These are phyloP conservation scores for Leishmania gerbilli DNA, from an alignment of 208 protist genomes.

Conservation along the genomic window DNA sequence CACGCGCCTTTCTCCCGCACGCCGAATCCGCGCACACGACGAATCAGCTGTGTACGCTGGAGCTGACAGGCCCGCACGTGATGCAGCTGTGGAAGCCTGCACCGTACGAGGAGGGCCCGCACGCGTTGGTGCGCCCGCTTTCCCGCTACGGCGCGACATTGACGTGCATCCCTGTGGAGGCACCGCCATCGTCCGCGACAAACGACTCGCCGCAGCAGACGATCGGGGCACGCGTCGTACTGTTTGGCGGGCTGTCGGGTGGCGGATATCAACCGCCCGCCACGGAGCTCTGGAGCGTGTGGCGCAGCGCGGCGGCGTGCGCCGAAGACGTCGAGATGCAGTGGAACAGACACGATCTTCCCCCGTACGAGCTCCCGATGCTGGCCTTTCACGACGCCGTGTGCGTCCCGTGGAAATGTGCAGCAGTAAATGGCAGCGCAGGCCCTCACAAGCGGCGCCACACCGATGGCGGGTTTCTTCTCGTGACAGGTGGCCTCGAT, in stretches of 20 bases:
- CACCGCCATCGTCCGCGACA: background rate
- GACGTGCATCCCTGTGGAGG: slow-evolving; percentile 19
- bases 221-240: slow-evolving; percentile 23
- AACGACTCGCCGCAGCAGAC: slow-evolving; percentile 1
- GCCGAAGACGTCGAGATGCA: slow-evolving; percentile 9
- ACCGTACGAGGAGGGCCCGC: slow-evolving; percentile 51
- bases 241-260: slow-evolving; percentile 28
- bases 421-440: background rate
- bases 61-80: slow-evolving; percentile 50
- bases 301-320: slow-evolving; percentile 20
- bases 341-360: slow-evolving; percentile 37
- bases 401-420: slow-evolving; percentile 21
- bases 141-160: slow-evolving; percentile 53
- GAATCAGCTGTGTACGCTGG: slow-evolving; percentile 28
- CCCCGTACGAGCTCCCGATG: slow-evolving; percentile 46
- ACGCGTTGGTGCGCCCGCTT: slow-evolving; percentile 56
- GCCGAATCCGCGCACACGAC: slow-evolving; percentile 21
- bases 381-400: slow-evolving; percentile 51
- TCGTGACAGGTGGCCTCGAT: slow-evolving; percentile 72
- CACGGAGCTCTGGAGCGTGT: slow-evolving; percentile 45
- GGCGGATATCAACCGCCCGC: slow-evolving; percentile 29
- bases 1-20: slow-evolving; percentile 43
- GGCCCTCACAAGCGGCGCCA: background rate
- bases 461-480: slow-evolving; percentile 32
- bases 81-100: slow-evolving; percentile 31